Conservation (phyloP, 208 protist genomes). For the Porcisia deanei region DNA sequence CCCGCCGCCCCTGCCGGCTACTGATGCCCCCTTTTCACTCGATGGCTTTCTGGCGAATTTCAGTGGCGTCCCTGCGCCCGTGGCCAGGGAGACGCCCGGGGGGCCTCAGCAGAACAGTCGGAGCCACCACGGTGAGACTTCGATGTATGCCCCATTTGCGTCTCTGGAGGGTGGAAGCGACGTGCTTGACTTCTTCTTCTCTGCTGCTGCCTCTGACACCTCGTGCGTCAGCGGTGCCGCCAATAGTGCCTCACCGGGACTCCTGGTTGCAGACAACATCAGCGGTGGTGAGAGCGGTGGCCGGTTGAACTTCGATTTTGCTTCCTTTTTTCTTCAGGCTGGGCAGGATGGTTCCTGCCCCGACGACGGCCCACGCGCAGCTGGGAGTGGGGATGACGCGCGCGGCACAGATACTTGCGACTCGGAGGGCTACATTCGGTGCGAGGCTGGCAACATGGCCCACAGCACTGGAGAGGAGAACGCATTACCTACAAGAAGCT, state of each 20-base stretch:
- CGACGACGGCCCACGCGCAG: background rate
- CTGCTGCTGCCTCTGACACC: background rate
- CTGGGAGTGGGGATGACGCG: background rate
- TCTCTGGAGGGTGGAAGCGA: background rate
- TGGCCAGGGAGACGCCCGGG: background rate
- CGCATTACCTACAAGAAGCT: background rate
- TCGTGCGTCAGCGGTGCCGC: background rate
- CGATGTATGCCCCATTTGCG: background rate
- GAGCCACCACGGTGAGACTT: background rate
- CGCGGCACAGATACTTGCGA: background rate
- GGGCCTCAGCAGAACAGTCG: background rate
- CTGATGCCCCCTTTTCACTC: conserved; percentile 20
- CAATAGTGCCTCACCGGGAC: background rate
- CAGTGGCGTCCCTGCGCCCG: background rate
- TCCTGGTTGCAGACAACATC: background rate
- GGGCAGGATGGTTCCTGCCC: background rate
- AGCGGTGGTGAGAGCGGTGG: background rate
- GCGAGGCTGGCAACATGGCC: background rate
- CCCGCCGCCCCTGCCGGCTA: background rate
- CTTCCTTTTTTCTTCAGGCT: conserved; percentile 20
- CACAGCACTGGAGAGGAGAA: background rate
- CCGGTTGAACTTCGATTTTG: conserved; percentile 21
- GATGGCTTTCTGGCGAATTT: conserved; percentile 19
- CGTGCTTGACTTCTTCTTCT: conserved; percentile 19
- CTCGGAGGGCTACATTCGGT: background rate